Evolutionary conservation across 2,329 filamentous ascomycete species (phyloP).

Genomic region (Calycina marina): DNA sequence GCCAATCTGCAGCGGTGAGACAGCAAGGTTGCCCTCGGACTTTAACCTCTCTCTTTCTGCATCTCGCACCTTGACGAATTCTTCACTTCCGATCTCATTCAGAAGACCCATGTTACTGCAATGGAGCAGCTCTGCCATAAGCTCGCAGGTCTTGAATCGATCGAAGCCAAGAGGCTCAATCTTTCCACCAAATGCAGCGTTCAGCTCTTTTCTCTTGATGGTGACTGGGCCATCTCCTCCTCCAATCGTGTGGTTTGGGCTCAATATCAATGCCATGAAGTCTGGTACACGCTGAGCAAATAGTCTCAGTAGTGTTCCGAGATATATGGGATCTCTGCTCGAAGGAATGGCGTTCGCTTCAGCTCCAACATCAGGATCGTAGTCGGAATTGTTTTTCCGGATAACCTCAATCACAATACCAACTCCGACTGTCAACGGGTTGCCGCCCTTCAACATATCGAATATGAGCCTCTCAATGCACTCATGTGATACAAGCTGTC

Average conservation of each 20-base stretch:
- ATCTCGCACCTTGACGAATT: conserved; percentile 69
- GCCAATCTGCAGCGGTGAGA: conserved; percentile 27
- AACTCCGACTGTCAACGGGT: conserved; percentile 87
- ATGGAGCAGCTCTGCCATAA: conserved; percentile 94
- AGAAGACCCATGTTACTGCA: conserved; percentile 97
- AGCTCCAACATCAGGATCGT: conserved; percentile 80
- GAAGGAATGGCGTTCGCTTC: conserved; percentile 69
- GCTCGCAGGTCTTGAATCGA: conserved; percentile 94
- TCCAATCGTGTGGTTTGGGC: conserved; percentile 43
- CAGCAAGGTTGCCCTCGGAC: conserved; percentile 55
- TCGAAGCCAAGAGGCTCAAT: conserved; percentile 95
- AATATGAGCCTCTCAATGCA: conserved; percentile 76
- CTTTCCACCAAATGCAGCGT: conserved; percentile 77
- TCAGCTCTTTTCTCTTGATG: conserved; percentile 58
- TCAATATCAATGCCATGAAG: conserved; percentile 83
- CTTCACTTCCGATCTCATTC: conserved; percentile 82
- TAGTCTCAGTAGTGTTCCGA: conserved; percentile 74
- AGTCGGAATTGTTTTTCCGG: conserved; percentile 97
- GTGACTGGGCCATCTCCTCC: conserved; percentile 41
- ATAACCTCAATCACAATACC: conserved; percentile 98
- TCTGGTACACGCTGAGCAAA: conserved; percentile 87
- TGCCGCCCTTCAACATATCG: conserved; percentile 87
- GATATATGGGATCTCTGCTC: conserved; percentile 83
- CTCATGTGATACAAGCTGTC: conserved; percentile 76
- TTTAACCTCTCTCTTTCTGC: conserved; percentile 67